Percentiles rank a stretch among this genome's conserved stretches.
Conservation (phyloP, 768 basidiomycete genomes). For the Tremella mesenterica region DNA sequence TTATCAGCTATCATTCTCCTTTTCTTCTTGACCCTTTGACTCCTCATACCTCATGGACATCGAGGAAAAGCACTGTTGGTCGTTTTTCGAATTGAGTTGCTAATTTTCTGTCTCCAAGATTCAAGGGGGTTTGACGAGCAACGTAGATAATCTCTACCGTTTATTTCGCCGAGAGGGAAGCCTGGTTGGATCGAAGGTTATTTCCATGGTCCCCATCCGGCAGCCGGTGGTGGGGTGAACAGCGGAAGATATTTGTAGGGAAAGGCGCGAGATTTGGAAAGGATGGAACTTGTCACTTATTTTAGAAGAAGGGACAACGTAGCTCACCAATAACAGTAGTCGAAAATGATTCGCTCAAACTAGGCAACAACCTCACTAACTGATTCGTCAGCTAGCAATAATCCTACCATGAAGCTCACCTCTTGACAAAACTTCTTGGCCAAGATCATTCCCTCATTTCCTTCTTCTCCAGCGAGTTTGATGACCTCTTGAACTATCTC, state of each 20-base stretch:
- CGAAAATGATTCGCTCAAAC: not conserved
- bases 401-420: constrained; percentile 1
- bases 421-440: constrained; percentile 6
- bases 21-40: not conserved
- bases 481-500: not conserved
- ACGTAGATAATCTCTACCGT: not conserved
- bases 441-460: not conserved
- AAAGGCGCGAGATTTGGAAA: too few species aligned
- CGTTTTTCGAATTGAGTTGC: not conserved
- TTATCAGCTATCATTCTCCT: not conserved
- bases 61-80: not conserved
- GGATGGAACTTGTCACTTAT: too few species aligned
- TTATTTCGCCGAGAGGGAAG: not conserved
- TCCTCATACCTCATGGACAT: not conserved
- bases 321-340: not conserved
- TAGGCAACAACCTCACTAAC: constrained; percentile 3
- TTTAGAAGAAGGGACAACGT: not conserved
- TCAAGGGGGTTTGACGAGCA: not conserved
- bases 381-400: not conserved
- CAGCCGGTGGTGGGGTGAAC: too few species aligned
- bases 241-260: too few species aligned
- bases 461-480: not conserved
- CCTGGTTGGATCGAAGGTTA: too few species aligned
- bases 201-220: too few species aligned
- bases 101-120: not conserved